A percentile compares a stretch with the other conserved stretches of the same genome.
These are phyloP conservation scores for Cercophora samala DNA, from an alignment of 495 filamentous ascomycete genomes.

Conservation along the genomic window DNA sequence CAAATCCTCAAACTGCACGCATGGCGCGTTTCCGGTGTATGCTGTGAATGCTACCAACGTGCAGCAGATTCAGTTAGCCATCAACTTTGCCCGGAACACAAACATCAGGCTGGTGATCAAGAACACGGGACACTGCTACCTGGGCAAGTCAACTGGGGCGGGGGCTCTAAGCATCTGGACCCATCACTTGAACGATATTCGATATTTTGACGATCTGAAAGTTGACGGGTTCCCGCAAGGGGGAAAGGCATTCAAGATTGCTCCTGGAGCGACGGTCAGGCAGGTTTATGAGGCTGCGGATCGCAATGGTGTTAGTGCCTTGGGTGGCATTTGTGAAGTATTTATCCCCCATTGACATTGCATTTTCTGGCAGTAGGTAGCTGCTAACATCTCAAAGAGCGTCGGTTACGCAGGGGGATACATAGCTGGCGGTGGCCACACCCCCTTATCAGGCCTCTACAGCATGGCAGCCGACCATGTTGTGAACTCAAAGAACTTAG, in stretches of 20 bases:
- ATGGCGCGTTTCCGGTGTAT: slow-evolving; percentile 58
- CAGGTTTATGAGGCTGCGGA: slow-evolving; percentile 50
- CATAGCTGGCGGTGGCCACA: slow-evolving; percentile 43
- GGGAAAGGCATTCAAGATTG: slow-evolving; percentile 53
- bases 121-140: slow-evolving; percentile 66
- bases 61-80: slow-evolving; percentile 53
- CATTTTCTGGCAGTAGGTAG: background rate
- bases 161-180: slow-evolving; percentile 59
- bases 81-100: slow-evolving; percentile 59
- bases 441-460: slow-evolving; percentile 36
- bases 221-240: slow-evolving; percentile 31
- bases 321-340: slow-evolving; percentile 46
- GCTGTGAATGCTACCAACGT: slow-evolving; percentile 55
- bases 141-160: slow-evolving; percentile 47
- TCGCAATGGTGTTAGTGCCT: slow-evolving; percentile 43
- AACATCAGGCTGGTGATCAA: slow-evolving; percentile 59
- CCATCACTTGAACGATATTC: slow-evolving; percentile 41
- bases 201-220: slow-evolving; percentile 20
- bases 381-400: slow-evolving; percentile 6
- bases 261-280: slow-evolving; percentile 51
- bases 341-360: background rate
- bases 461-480: slow-evolving; percentile 51
- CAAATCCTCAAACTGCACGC: slow-evolving; percentile 44
- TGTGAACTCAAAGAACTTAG: too few relatives aligned
- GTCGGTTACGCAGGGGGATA: slow-evolving; percentile 43